Evolutionary conservation across 2,329 filamentous ascomycete species (phyloP).

Genomic region (Nectriaceae sp.): DNA sequence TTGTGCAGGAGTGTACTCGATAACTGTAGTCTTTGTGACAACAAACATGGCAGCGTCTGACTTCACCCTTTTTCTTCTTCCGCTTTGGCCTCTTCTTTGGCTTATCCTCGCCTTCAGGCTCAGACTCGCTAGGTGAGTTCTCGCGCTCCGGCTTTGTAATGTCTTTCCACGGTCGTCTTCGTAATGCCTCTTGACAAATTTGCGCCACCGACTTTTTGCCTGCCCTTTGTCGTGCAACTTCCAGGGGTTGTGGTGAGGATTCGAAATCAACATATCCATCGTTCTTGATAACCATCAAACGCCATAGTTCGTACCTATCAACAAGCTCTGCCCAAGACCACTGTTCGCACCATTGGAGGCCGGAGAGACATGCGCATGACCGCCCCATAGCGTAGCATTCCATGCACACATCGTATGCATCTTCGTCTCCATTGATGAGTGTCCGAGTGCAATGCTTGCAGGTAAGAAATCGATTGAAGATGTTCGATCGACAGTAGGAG

Average conservation of each 20-base stretch:
- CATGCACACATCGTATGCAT: constrained; percentile 96
- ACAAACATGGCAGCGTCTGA: constrained; percentile 78
- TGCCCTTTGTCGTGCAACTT: constrained; percentile 65
- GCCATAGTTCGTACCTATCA: constrained; percentile 80
- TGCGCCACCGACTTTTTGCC: constrained; percentile 83
- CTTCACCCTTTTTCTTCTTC: constrained; percentile 55
- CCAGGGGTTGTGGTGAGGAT: constrained; percentile 68
- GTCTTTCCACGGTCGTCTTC: constrained; percentile 78
- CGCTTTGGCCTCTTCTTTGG: constrained; percentile 63
- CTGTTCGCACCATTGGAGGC: constrained; percentile 88
- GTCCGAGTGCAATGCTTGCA: constrained; percentile 80
- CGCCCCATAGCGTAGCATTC: constrained; percentile 98
- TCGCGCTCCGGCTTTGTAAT: constrained; percentile 62
- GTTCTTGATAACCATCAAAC: constrained; percentile 73
- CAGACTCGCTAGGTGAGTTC: constrained; percentile 51
- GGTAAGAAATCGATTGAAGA: constrained; percentile 95
- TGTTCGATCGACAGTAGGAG: constrained; percentile 92
- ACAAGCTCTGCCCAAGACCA: constrained; percentile 81
- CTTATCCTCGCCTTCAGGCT: constrained; percentile 61
- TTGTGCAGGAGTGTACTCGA: constrained; percentile 80
- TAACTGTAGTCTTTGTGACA: constrained; percentile 77
- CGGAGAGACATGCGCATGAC: constrained; percentile 86
- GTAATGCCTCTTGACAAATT: constrained; percentile 90
- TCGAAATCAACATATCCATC: constrained; percentile 67
- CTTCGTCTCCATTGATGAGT: constrained; percentile 67